Conservation (phyloP, 2,329 filamentous ascomycete genomes). For the Cercospora nicotianae region DNA sequence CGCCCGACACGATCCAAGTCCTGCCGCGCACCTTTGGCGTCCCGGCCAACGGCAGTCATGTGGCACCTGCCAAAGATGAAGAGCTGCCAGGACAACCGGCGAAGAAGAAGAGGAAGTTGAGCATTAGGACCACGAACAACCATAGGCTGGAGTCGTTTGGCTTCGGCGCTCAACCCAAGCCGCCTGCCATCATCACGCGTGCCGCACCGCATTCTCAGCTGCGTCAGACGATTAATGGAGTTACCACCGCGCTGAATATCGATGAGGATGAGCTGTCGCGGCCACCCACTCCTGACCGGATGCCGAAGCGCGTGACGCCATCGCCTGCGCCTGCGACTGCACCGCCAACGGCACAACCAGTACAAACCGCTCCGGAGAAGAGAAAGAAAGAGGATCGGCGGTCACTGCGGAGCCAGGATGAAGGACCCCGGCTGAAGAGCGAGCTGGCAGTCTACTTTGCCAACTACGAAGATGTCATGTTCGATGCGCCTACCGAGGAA, state of each 20-base stretch:
- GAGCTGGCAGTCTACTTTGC: conserved; percentile 88
- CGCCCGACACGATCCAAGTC: conserved; percentile 12
- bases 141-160: conserved; percentile 30
- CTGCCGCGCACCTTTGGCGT: neutral
- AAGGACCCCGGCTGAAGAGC: conserved; percentile 80
- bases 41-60: conserved; percentile 5
- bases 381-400: conserved; percentile 59
- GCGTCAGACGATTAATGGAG: conserved; percentile 47
- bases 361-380: conserved; percentile 27
- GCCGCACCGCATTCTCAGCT: conserved; percentile 47
- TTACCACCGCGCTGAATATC: conserved; percentile 37
- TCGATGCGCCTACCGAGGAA: conserved; percentile 74
- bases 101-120: conserved; percentile 34
- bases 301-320: conserved; percentile 16
- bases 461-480: conserved; percentile 92
- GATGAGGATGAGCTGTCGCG: conserved; percentile 26
- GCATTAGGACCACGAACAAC: conserved; percentile 24
- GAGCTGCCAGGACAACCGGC: conserved; percentile 29
- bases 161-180: conserved; percentile 30
- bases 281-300: conserved; percentile 16
- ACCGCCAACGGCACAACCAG: conserved; percentile 15
- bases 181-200: conserved; percentile 46
- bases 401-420: conserved; percentile 82
- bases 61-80: conserved; percentile 6
- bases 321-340: conserved; percentile 16